Conservation (phyloP, 805 yeast genomes). For the Jamesozyma rosinii region DNA sequence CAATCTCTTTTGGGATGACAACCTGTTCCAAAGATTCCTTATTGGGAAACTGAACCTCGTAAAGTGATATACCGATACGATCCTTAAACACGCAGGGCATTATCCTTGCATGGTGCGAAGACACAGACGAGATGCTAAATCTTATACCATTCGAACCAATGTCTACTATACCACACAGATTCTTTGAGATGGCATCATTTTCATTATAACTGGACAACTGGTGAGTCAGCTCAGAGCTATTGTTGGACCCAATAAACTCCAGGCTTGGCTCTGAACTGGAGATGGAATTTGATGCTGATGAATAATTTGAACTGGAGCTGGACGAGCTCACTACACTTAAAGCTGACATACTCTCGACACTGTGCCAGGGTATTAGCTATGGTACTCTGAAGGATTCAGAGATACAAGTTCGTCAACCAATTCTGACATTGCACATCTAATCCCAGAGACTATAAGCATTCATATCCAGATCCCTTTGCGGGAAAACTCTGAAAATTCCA, state of each 20-base stretch:
- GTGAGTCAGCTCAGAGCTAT: neutral
- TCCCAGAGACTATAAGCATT: too few species aligned
- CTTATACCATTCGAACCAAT: constrained; percentile 71
- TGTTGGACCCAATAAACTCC: neutral
- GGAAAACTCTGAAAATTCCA: too few species aligned
- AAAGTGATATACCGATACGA: constrained; percentile 58
- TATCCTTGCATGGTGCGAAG: constrained; percentile 60
- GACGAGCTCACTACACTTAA: neutral
- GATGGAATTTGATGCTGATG: neutral
- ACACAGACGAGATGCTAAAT: constrained; percentile 60
- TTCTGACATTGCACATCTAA: too few species aligned
- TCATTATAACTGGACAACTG: constrained; percentile 22
- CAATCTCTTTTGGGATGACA: constrained; percentile 50
- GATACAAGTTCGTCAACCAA: too few species aligned
- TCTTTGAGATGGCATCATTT: constrained; percentile 48
- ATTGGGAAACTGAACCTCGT: constrained; percentile 46
- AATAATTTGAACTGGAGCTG: neutral
- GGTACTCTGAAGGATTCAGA: too few species aligned
- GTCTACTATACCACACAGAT: constrained; percentile 58
- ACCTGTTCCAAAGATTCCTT: constrained; percentile 27
- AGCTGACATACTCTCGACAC: neutral
- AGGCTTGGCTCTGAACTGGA: neutral
- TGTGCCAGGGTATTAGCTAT: too few species aligned
- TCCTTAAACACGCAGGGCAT: constrained; percentile 75
- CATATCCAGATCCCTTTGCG: too few species aligned